Evolutionary conservation across 192 early-diverging fungal genomes (phyloP), one percentile per base, ranked within the genome.

Genomic region (Entomortierella beljakovae): DNA sequence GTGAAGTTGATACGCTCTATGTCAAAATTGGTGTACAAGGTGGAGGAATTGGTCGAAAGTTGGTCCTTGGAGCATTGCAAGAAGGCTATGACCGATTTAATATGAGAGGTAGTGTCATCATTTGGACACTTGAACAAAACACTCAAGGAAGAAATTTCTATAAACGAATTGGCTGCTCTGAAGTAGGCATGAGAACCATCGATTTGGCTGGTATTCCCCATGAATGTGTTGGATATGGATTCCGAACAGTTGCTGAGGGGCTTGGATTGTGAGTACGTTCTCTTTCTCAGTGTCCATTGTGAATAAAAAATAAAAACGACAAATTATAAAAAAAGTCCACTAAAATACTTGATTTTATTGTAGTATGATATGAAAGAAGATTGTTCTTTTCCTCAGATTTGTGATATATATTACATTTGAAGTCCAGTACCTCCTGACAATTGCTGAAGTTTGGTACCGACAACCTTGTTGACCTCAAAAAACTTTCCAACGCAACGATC

Each of bases 401-500:
- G 22, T 6, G 43, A 43, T 23, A 9, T 73, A 65, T 73, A 35
- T 76, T 76, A 76, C 73, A 68, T 68, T 42, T 58, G 64, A 63
- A 68, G 65, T 31, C 73, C 73, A 5, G 73, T n/a, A n/a, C n/a
- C 73, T 56, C 73, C 73, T 38, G 73, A 76, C 65, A 76, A 75
- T 56, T 92, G 83, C 58, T 91, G 84, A 67, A 96, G 85, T 81
- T 93, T 92, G 74, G 91, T 85, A 33, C 91, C 90, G 62, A 95
- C 82, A 35, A 89, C 85, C 68, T 85, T 87, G 71, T 93, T 92
- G 63, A 95, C 89, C 56, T 91, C 91, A 81, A 95, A 91, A 81
- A 91, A 97, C 84, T 97, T 97, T 32, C 90, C 80, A 8, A 93
- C 93, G 57, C 95, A 97, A 48, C 95, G 92, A 75, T 97, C 95